These are phyloP conservation scores for Tremella yokohamensis DNA, from an alignment of 768 basidiomycete genomes.

Conservation along the genomic window DNA sequence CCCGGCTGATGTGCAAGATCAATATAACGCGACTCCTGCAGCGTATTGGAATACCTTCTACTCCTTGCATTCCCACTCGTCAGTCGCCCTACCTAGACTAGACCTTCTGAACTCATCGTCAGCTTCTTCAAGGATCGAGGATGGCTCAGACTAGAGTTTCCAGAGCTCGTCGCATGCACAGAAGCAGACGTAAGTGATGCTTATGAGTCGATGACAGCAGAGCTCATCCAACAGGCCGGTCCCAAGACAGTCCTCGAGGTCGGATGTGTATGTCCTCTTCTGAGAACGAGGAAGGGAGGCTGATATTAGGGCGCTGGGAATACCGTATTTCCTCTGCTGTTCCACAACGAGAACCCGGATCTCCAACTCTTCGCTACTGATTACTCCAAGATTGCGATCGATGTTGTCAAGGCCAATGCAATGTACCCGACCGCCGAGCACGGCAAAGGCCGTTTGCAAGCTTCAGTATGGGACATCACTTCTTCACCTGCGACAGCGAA, in stretches of 20 bases:
- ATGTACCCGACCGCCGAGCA: constrained; percentile 64
- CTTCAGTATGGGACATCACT: constrained; percentile 88
- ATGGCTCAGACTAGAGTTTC: constrained; percentile 95
- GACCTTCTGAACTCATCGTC: no score
- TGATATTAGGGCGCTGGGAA: constrained; percentile 77
- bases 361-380: constrained; percentile 78
- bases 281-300: neutral
- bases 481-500: constrained; percentile 47
- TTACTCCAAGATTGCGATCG: constrained; percentile 82
- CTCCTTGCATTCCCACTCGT: constrained; percentile 61
- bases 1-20: constrained; percentile 14
- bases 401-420: constrained; percentile 79
- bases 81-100: no score
- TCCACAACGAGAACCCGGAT: constrained; percentile 74
- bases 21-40: constrained; percentile 46
- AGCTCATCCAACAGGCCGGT: constrained; percentile 62
- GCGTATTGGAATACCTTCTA: constrained; percentile 85
- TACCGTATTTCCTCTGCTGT: constrained; percentile 80
- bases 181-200: constrained; percentile 58
- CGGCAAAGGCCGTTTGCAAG: constrained; percentile 64
- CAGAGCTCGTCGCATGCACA: constrained; percentile 71
- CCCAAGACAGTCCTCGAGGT: constrained; percentile 74
- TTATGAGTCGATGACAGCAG: constrained; percentile 5
- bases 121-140: constrained; percentile 95
- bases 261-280: constrained; percentile 64